A percentile compares a stretch with the other conserved stretches of the same genome.
phyloP scores from a whole-genome alignment of 164 flowering plant genomes.

The Liriodendron chinense region DNA sequence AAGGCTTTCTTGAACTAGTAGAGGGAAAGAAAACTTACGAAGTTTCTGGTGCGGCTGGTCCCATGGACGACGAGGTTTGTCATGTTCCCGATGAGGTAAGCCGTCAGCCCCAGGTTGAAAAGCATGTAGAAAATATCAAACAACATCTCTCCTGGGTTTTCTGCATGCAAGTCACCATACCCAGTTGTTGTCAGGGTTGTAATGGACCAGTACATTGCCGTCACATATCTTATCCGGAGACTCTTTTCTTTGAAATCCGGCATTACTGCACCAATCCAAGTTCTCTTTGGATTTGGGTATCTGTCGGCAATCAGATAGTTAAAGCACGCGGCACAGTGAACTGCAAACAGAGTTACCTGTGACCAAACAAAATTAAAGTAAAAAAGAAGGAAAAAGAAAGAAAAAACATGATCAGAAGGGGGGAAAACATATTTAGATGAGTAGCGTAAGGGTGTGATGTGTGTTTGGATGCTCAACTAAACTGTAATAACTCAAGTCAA shows the following conservation, averaged over 20 bases:
- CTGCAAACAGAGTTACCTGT: slow-evolving; percentile 92
- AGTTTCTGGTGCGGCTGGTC: slow-evolving; percentile 92
- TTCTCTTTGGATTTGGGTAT: slow-evolving; percentile 71
- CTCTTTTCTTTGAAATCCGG: slow-evolving; percentile 76
- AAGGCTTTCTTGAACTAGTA: slow-evolving; percentile 1
- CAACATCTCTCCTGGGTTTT: slow-evolving; percentile 89
- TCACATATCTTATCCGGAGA: slow-evolving; percentile 78
- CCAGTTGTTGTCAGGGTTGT: slow-evolving; percentile 92
- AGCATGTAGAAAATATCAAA: slow-evolving; percentile 90
- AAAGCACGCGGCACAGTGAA: slow-evolving; percentile 92
- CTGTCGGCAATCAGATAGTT: slow-evolving; percentile 89
- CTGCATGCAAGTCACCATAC: slow-evolving; percentile 93
- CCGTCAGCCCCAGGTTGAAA: slow-evolving; percentile 87
- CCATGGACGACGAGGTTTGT: slow-evolving; percentile 96
- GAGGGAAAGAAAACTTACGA: slow-evolving; percentile 47
- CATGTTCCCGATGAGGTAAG: slow-evolving; percentile 98
- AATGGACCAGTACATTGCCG: slow-evolving; percentile 94
- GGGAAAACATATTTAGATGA: not conserved
- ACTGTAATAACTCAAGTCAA: not conserved
- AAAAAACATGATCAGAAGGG: not conserved
- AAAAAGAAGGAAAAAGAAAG: no score
- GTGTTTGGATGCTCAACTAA: not conserved
- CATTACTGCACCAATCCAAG: slow-evolving; percentile 95
- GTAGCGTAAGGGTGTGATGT: not conserved
- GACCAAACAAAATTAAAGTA: not conserved